Percentiles rank a stretch among this genome's conserved stretches.
phyloP scores from a whole-genome alignment of 345 rosid genomes.

The Sonneratia alba region DNA sequence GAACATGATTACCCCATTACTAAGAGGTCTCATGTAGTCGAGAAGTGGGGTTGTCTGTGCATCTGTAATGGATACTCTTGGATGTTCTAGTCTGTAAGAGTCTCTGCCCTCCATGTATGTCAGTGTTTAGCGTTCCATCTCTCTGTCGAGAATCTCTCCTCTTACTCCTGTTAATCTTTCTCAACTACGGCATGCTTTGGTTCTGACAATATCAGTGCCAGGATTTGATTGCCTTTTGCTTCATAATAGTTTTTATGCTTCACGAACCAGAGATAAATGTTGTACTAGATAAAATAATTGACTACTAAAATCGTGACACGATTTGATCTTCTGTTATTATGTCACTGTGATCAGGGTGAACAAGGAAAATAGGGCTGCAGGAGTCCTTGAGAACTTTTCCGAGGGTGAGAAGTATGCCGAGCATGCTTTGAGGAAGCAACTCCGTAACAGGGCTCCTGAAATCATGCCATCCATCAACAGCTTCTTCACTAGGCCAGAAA shows the following conservation, averaged over 20 bases:
- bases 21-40: too few relatives aligned
- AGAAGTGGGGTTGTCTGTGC: too few relatives aligned
- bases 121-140: too few relatives aligned
- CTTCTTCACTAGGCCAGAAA: slow-evolving; percentile 78
- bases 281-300: not conserved
- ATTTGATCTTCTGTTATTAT: not conserved
- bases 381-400: slow-evolving; percentile 68
- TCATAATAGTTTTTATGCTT: not conserved
- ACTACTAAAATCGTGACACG: too few relatives aligned
- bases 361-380: slow-evolving; percentile 87
- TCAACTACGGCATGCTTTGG: not conserved
- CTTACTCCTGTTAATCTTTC: not conserved
- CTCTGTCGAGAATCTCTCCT: too few relatives aligned
- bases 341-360: slow-evolving; percentile 35
- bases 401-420: slow-evolving; percentile 84
- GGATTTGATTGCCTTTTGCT: not conserved
- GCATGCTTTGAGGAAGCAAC: slow-evolving; percentile 62
- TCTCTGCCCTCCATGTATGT: too few relatives aligned
- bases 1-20: too few relatives aligned
- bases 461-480: slow-evolving; percentile 86
- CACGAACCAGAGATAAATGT: not conserved
- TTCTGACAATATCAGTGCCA: not conserved
- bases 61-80: not conserved
- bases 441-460: slow-evolving; percentile 62
- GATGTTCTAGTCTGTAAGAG: not conserved